These are phyloP conservation scores for Trichosporon inkin DNA, from an alignment of 1,284 basidiomycete species.

Conservation along the genomic window DNA sequence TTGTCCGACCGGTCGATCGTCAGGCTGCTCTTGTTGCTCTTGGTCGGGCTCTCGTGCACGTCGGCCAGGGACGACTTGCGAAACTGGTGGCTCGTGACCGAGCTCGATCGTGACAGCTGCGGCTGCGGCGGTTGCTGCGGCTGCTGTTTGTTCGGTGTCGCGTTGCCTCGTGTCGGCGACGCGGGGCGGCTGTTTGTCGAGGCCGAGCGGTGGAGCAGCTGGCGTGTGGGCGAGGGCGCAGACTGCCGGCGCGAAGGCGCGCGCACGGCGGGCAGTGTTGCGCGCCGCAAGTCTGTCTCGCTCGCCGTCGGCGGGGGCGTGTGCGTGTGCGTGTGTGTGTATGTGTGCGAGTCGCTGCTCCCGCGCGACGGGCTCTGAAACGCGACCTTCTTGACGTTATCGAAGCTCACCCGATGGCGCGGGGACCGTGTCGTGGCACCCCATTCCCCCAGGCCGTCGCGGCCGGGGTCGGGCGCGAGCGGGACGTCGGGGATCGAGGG, in stretches of 20 bases:
- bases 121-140: too few relatives aligned
- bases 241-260: constrained; percentile 6
- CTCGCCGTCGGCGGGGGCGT: constrained; percentile 9
- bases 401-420: constrained; percentile 13
- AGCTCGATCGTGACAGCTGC: constrained; percentile 14
- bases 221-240: not conserved
- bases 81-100: constrained; percentile 4
- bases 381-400: constrained; percentile 23
- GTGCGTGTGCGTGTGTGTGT: too few relatives aligned
- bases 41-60: constrained; percentile 1
- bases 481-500: not conserved
- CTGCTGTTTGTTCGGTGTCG: not conserved
- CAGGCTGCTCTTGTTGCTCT: not conserved
- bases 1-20: constrained; percentile 6
- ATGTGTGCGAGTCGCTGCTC: too few relatives aligned
- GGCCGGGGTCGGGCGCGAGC: not conserved
- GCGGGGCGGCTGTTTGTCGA: not conserved
- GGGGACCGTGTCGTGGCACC: constrained; percentile 2
- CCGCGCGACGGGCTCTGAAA: constrained; percentile 17
- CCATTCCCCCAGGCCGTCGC: constrained; percentile 13
- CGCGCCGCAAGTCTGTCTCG: constrained; percentile 17
- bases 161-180: not conserved
- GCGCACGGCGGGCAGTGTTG: constrained; percentile 3
- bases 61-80: constrained; percentile 6
- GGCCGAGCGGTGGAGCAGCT: constrained; percentile 1